These are phyloP conservation scores for Alternaria triticimaculans DNA, from an alignment of 2,329 filamentous ascomycete genomes.

Conservation along the genomic window DNA sequence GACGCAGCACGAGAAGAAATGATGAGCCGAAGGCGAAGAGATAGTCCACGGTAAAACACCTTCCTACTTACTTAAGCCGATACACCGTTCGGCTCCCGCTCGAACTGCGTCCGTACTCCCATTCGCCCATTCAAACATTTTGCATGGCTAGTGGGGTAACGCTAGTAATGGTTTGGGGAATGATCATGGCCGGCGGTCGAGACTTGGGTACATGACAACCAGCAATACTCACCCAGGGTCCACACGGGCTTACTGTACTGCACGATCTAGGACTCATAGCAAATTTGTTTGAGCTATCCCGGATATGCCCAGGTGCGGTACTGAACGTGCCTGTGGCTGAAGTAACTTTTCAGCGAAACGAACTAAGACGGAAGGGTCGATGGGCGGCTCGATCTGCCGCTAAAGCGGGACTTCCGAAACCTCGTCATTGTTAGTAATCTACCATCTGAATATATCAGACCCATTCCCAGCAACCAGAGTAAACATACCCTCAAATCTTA, in stretches of 20 bases:
- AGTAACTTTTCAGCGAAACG: not conserved
- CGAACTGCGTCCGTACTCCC: not conserved
- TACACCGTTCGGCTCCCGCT: constrained; percentile 15
- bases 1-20: constrained; percentile 3
- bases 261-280: not conserved
- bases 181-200: constrained; percentile 7
- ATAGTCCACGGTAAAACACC: not conserved
- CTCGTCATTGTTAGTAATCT: constrained; percentile 25
- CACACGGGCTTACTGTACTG: constrained; percentile 1
- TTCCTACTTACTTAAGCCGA: constrained; percentile 24
- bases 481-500: not conserved
- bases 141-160: constrained; percentile 27
- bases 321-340: not conserved
- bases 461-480: not conserved
- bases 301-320: not conserved
- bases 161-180: constrained; percentile 27
- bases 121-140: constrained; percentile 25
- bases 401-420: constrained; percentile 6
- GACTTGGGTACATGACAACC: not conserved
- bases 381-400: constrained; percentile 14
- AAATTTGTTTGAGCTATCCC: constrained; percentile 2
- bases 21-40: constrained; percentile 9
- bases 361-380: not conserved
- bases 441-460: constrained; percentile 2
- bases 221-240: constrained; percentile 1